A percentile compares a stretch with the other conserved stretches of the same genome.
These are phyloP conservation scores for Euphorbia tirucalli DNA, from an alignment of 345 rosid species.

Conservation along the genomic window DNA sequence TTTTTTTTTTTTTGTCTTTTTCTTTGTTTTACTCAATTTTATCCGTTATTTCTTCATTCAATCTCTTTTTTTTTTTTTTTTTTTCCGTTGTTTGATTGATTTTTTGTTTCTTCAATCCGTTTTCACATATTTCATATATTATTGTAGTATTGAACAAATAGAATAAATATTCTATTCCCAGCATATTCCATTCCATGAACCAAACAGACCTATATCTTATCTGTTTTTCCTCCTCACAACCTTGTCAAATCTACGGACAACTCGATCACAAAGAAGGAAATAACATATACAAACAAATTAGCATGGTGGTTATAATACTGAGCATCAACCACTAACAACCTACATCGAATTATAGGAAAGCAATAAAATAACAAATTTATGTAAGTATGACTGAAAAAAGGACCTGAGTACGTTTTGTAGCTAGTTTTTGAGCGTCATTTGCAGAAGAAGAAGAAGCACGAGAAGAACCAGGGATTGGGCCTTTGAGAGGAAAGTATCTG, in stretches of 20 bases:
- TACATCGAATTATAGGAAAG: not conserved
- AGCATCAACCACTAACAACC: not conserved
- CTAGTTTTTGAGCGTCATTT: slow-evolving; percentile 24
- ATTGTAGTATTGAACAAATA: too few relatives aligned
- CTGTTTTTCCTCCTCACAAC: not conserved
- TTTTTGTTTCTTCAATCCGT: too few relatives aligned
- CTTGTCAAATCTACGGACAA: not conserved
- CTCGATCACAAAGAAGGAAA: not conserved
- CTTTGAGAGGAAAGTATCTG: slow-evolving; percentile 74
- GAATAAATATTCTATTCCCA: too few relatives aligned
- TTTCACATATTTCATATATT: too few relatives aligned
- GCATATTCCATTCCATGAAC: too few relatives aligned
- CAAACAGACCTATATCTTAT: too few relatives aligned
- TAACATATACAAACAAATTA: not conserved
- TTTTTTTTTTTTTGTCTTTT: too few relatives aligned
- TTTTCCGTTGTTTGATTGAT: too few relatives aligned
- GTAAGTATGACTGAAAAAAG: not conserved
- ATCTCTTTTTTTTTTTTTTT: too few relatives aligned
- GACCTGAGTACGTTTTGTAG: slow-evolving; percentile 35
- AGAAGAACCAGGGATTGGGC: slow-evolving; percentile 69
- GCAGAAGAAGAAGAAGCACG: slow-evolving; percentile 32
- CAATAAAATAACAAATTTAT: not conserved
- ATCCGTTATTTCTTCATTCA: too few relatives aligned
- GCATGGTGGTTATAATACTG: not conserved
- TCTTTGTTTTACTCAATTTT: too few relatives aligned